Percentiles rank a stretch among this genome's conserved stretches.
Conservation (phyloP, 2,329 filamentous ascomycete species). For the Sphaerulina populicola region DNA sequence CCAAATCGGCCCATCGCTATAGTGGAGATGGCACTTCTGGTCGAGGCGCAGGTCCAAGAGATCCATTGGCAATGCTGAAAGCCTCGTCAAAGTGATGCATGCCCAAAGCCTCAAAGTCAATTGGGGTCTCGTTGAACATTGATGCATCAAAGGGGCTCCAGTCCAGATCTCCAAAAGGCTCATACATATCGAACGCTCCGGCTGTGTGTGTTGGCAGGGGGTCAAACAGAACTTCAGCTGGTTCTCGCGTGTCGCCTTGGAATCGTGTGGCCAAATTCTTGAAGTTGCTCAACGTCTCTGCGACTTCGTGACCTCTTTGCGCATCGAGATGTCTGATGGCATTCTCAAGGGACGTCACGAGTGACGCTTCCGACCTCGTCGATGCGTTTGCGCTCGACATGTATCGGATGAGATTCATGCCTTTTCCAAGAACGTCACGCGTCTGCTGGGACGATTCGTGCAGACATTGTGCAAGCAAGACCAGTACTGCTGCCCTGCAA, state of each 20-base stretch:
- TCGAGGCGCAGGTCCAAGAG: not conserved
- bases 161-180: constrained; percentile 11
- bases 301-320: constrained; percentile 7
- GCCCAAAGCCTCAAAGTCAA: constrained; percentile 10
- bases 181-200: constrained; percentile 4
- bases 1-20: not conserved
- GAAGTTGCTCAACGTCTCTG: constrained; percentile 14
- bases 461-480: constrained; percentile 32
- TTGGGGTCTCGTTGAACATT: constrained; percentile 13
- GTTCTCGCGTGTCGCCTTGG: constrained; percentile 7
- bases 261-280: constrained; percentile 13
- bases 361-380: constrained; percentile 29
- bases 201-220: constrained; percentile 1
- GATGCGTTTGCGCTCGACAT: constrained; percentile 31
- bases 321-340: constrained; percentile 13
- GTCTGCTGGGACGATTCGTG: constrained; percentile 23
- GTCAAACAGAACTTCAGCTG: constrained; percentile 1
- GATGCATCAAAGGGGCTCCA: constrained; percentile 14
- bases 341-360: constrained; percentile 30
- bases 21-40: not conserved
- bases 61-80: constrained; percentile 14
- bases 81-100: constrained; percentile 16
- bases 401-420: constrained; percentile 29
- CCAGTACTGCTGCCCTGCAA: constrained; percentile 32
- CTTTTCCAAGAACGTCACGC: constrained; percentile 21